Conservation (phyloP, 345 rosid genomes). For the Durio zibethinus region DNA sequence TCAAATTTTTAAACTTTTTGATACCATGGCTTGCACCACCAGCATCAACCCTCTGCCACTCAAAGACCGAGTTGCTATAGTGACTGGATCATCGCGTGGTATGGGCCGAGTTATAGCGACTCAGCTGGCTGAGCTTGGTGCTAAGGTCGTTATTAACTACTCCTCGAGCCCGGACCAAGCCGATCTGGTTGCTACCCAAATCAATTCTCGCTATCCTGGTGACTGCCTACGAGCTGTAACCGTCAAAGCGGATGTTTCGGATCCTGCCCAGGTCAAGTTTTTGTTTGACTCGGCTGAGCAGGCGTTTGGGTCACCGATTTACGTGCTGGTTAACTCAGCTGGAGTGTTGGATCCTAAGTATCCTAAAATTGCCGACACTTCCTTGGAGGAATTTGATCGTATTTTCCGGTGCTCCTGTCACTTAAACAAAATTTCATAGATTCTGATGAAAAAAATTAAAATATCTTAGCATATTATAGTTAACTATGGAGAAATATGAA, state of each 20-base stretch:
- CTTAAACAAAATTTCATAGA: not conserved
- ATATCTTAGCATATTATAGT: not conserved
- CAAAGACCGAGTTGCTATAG: constrained; percentile 31
- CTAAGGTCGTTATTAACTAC: constrained; percentile 38
- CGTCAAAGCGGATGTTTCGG: constrained; percentile 29
- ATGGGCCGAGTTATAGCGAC: constrained; percentile 30
- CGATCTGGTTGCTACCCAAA: constrained; percentile 25
- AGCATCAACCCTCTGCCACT: constrained; percentile 16
- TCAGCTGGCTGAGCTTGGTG: constrained; percentile 31
- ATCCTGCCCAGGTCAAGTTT: constrained; percentile 30
- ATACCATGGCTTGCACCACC: not conserved
- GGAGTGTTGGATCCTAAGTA: constrained; percentile 19
- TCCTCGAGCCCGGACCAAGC: constrained; percentile 28
- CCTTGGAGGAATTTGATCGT: constrained; percentile 32
- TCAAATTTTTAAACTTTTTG: not conserved
- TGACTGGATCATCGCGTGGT: constrained; percentile 36
- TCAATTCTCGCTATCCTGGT: constrained; percentile 18
- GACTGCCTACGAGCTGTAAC: constrained; percentile 18
- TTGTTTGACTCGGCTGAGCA: constrained; percentile 33
- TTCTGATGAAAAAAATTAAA: not conserved
- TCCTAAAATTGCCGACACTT: constrained; percentile 24
- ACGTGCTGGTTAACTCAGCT: constrained; percentile 32
- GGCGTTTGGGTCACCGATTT: constrained; percentile 24
- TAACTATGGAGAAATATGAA: not conserved
- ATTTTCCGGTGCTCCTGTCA: constrained; percentile 19